A percentile compares a stretch with the other conserved stretches of the same genome.
Conservation (phyloP, 2,329 filamentous ascomycete genomes). For the Lizonia empirigonia region DNA sequence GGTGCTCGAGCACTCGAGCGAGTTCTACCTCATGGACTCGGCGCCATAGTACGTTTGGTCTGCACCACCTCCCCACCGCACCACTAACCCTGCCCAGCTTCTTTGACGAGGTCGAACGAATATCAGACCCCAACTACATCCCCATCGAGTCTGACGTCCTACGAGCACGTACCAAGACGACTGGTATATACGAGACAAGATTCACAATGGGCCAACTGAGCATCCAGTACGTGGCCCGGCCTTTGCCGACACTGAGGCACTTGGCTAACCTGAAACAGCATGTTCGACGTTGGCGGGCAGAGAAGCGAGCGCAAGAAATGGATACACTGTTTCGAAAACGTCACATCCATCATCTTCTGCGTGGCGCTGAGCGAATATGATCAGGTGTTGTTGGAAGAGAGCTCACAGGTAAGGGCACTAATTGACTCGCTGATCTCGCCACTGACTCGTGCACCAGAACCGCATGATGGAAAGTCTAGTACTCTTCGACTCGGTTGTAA, state of each 20-base stretch:
- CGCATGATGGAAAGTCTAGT: conserved; percentile 99
- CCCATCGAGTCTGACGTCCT: conserved; percentile 95
- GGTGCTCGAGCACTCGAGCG: conserved; percentile 90
- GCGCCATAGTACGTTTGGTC: conserved; percentile 83
- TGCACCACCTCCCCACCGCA: conserved; percentile 1
- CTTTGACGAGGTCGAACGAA: conserved; percentile 89
- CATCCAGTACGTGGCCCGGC: conserved; percentile 77
- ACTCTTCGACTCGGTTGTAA: conserved; percentile 97
- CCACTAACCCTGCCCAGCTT: conserved; percentile 66
- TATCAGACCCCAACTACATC: conserved; percentile 82
- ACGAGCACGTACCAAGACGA: conserved; percentile 95
- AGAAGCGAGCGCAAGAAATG: conserved; percentile 98
- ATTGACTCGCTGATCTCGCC: conserved; percentile 5
- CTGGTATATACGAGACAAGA: conserved; percentile 97
- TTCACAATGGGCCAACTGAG: conserved; percentile 99
- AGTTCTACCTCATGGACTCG: conserved; percentile 99
- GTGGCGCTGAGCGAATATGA: conserved; percentile 98
- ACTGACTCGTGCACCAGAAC: conserved; percentile 65
- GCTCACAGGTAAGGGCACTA: conserved; percentile 76
- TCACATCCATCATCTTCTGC: conserved; percentile 99
- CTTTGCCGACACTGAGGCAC: conserved; percentile 28
- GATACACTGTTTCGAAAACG: conserved; percentile 99
- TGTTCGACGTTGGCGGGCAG: conserved; percentile 99
- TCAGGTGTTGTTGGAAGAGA: conserved; percentile 94
- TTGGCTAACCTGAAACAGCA: conserved; percentile 63